These are phyloP conservation scores for Agrocybe praecox DNA, from an alignment of 768 basidiomycete species.

Conservation along the genomic window DNA sequence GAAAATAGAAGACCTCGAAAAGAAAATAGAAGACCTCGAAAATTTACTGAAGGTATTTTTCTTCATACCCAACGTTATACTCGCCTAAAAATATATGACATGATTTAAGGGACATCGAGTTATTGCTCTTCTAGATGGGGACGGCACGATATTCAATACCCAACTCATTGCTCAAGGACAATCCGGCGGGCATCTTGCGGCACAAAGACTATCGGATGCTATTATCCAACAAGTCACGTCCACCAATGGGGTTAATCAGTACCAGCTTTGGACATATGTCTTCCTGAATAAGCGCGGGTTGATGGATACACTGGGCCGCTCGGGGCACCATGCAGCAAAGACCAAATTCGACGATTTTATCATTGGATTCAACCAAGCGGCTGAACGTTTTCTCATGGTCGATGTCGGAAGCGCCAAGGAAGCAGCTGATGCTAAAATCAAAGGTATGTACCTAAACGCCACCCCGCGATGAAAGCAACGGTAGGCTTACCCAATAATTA, in stretches of 20 bases:
- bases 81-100: too few relatives aligned
- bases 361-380: slow-evolving; percentile 70
- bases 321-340: slow-evolving; percentile 36
- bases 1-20: slow-evolving; percentile 39
- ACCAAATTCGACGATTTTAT: slow-evolving; percentile 64
- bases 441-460: slow-evolving; percentile 54
- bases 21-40: slow-evolving; percentile 39
- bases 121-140: slow-evolving; percentile 65
- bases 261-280: slow-evolving; percentile 63
- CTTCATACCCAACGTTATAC: too few relatives aligned
- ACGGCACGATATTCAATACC: slow-evolving; percentile 59
- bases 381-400: slow-evolving; percentile 66
- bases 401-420: slow-evolving; percentile 76
- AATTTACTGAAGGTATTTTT: slow-evolving; percentile 40
- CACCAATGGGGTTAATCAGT: slow-evolving; percentile 37
- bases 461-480: slow-evolving; percentile 4
- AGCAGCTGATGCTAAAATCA: slow-evolving; percentile 76
- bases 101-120: slow-evolving; percentile 42
- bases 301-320: slow-evolving; percentile 48
- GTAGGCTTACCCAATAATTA: slow-evolving; percentile 4
- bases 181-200: slow-evolving; percentile 59
- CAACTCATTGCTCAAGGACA: slow-evolving; percentile 57
- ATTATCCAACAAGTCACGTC: slow-evolving; percentile 36
- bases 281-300: slow-evolving; percentile 68
- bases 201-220: slow-evolving; percentile 45